These are phyloP conservation scores for Pueraria montana DNA, from an alignment of 306 rosid species.

Conservation along the genomic window DNA sequence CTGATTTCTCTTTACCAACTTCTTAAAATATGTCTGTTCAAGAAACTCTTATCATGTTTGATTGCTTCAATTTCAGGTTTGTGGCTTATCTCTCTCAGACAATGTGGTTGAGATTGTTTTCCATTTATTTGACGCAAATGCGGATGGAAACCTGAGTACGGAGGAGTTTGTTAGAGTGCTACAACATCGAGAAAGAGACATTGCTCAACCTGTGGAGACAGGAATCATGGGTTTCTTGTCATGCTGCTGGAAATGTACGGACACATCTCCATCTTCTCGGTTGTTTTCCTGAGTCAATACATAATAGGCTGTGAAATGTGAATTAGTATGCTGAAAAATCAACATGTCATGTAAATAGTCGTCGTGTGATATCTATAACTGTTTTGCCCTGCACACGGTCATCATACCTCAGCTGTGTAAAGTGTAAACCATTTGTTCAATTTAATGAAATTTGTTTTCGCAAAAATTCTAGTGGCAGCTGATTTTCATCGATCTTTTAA, in stretches of 20 bases:
- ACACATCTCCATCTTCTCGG: not conserved
- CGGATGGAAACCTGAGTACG: slow-evolving; percentile 14
- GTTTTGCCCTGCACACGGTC: not conserved
- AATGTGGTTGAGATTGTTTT: slow-evolving; percentile 32
- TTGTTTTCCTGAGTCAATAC: slow-evolving; percentile 9
- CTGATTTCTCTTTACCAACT: not conserved
- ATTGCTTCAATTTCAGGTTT: slow-evolving; percentile 13
- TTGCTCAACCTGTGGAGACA: not conserved
- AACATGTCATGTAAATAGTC: slow-evolving; percentile 13
- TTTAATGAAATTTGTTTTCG: not conserved
- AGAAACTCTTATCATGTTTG: not conserved
- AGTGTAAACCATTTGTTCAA: not conserved
- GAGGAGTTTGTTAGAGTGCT: slow-evolving; percentile 25
- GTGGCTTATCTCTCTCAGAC: slow-evolving; percentile 17
- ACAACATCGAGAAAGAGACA: slow-evolving; percentile 14
- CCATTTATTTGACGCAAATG: slow-evolving; percentile 24
- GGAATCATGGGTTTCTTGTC: slow-evolving; percentile 26
- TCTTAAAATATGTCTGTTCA: not conserved
- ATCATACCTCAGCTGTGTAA: too few species aligned
- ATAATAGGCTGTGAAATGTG: not conserved
- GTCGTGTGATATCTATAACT: not conserved
- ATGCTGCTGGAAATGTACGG: not conserved
- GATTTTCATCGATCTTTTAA: slow-evolving; percentile 5
- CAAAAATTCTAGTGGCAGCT: not conserved
- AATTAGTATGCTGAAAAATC: not conserved